A percentile compares a stretch with the other conserved stretches of the same genome.
Evolutionary conservation across 2,329 filamentous ascomycete species (phyloP).

Genomic region (Geosmithia putterillii): DNA sequence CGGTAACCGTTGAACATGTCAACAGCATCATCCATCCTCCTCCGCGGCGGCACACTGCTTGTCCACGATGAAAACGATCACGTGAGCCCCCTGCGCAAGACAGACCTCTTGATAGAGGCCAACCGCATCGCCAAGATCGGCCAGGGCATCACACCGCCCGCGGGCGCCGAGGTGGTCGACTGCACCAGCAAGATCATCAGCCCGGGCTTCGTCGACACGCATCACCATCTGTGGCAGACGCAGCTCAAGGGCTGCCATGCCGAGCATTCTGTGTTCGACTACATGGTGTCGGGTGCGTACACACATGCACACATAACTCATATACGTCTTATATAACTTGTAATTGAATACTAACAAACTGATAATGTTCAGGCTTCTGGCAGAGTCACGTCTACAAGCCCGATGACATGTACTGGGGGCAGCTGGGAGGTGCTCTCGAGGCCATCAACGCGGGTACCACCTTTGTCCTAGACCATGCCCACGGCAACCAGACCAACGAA

Average conservation of each 20-base stretch:
- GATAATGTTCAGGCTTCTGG: no score
- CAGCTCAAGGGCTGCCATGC: slow-evolving; percentile 13
- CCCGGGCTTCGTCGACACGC: slow-evolving; percentile 29
- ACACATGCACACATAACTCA: no score
- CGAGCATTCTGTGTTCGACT: slow-evolving; percentile 12
- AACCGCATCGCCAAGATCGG: background rate
- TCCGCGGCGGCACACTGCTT: background rate
- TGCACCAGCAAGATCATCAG: slow-evolving; percentile 23
- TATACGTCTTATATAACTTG: background rate
- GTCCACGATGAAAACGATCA: background rate
- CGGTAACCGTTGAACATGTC: background rate
- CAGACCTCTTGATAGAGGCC: background rate
- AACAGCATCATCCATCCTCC: background rate
- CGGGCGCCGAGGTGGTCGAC: slow-evolving; percentile 18
- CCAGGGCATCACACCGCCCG: background rate
- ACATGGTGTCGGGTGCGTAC: slow-evolving; percentile 7
- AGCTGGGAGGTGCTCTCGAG: slow-evolving; percentile 25
- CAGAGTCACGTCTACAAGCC: no score
- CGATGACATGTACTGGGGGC: slow-evolving; percentile 33
- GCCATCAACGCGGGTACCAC: slow-evolving; percentile 28
- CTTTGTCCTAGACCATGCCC: slow-evolving; percentile 11
- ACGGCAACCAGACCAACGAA: slow-evolving; percentile 4
- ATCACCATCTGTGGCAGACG: slow-evolving; percentile 32
- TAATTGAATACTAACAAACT: no score
- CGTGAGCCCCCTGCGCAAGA: background rate